phyloP scores from a whole-genome alignment of 192 early-diverging fungal species.

The Coemansia sp. region DNA sequence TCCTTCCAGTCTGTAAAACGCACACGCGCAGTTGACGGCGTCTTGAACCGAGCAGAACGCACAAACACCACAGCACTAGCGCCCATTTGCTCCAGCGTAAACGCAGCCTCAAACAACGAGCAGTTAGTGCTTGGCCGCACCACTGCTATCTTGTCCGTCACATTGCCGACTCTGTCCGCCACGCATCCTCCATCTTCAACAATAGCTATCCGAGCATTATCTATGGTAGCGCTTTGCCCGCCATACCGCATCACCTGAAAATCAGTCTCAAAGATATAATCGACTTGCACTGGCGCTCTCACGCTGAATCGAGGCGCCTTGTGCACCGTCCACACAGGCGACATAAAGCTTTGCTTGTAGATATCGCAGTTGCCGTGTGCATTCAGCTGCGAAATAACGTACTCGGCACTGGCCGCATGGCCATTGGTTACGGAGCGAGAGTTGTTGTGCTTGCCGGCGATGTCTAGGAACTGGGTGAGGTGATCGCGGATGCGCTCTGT shows the following conservation, averaged over 20 bases:
- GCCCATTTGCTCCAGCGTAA: constrained; percentile 59
- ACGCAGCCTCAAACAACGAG: constrained; percentile 61
- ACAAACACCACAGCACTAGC: constrained; percentile 65
- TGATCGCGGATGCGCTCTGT: constrained; percentile 37
- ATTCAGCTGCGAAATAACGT: constrained; percentile 36
- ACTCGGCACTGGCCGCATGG: constrained; percentile 45
- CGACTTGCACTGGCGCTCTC: constrained; percentile 13
- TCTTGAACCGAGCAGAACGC: constrained; percentile 47
- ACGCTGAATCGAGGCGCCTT: constrained; percentile 19
- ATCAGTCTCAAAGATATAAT: constrained; percentile 45
- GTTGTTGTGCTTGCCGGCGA: constrained; percentile 41
- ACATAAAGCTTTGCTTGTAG: constrained; percentile 43
- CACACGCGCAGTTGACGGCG: constrained; percentile 58
- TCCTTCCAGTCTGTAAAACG: constrained; percentile 65
- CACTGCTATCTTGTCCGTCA: constrained; percentile 58
- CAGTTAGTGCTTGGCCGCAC: constrained; percentile 52
- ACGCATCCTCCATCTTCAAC: constrained; percentile 56
- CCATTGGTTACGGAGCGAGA: constrained; percentile 50
- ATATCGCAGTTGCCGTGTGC: constrained; percentile 37
- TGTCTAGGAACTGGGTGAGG: constrained; percentile 34
- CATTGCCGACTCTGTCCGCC: constrained; percentile 39
- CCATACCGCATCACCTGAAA: constrained; percentile 61
- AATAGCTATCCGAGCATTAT: constrained; percentile 41
- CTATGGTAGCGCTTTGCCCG: constrained; percentile 56
- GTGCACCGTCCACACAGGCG: constrained; percentile 45